Conservation (phyloP, 306 rosid species). For the Canavalia gladiata region DNA sequence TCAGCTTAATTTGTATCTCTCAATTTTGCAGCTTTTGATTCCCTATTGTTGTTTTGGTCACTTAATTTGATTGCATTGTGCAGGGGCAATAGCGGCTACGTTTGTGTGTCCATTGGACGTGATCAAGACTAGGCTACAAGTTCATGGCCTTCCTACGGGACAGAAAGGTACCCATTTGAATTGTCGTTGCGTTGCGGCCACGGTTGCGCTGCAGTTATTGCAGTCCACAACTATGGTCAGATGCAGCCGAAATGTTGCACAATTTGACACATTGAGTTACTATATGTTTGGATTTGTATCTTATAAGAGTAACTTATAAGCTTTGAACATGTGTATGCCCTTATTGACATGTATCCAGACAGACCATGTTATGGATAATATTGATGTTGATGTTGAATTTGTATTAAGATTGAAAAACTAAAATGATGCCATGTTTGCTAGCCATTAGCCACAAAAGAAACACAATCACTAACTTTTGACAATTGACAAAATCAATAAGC, state of each 20-base stretch:
- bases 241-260: neutral
- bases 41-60: neutral
- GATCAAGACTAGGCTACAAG: constrained; percentile 97
- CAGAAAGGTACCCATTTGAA: constrained; percentile 68
- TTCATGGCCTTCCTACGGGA: constrained; percentile 83
- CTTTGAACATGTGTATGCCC: too few relatives aligned
- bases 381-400: constrained; percentile 35
- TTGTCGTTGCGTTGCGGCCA: too few relatives aligned
- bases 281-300: too few relatives aligned
- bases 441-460: too few relatives aligned
- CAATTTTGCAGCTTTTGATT: constrained; percentile 27
- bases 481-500: neutral
- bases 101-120: constrained; percentile 97
- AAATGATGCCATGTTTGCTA: too few relatives aligned
- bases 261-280: too few relatives aligned
- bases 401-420: neutral
- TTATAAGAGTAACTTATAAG: too few relatives aligned
- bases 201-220: neutral
- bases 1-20: constrained; percentile 49
- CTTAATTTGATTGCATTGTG: constrained; percentile 39
- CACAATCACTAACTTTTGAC: too few relatives aligned
- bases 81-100: constrained; percentile 96
- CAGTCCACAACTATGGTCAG: neutral
- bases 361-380: neutral
- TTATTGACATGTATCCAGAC: too few relatives aligned